Conservation (phyloP, 129 eudicot species). For the Solidago caesia region DNA sequence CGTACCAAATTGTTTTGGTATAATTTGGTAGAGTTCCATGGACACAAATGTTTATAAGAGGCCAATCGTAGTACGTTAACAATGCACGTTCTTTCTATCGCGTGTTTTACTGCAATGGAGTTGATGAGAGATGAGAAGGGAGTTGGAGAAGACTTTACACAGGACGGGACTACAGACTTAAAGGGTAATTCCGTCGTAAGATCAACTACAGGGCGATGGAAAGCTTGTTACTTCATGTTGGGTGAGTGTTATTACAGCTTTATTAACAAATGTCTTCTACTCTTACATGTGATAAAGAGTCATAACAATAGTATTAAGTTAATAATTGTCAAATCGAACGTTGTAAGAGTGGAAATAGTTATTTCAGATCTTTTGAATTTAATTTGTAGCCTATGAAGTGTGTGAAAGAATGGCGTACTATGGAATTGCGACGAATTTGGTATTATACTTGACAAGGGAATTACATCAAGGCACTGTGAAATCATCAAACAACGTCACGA, state of each 20-base stretch:
- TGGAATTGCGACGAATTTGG: conserved; percentile 3
- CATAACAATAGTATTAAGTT: not conserved
- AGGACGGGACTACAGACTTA: conserved; percentile 21
- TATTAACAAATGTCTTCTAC: too few relatives aligned
- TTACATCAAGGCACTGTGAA: conserved; percentile 7
- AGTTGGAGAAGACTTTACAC: conserved; percentile 16
- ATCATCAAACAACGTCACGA: conserved; percentile 2
- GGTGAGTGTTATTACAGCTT: conserved; percentile 14
- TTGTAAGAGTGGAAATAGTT: not conserved
- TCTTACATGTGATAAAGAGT: too few relatives aligned
- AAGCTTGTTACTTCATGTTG: conserved; percentile 26
- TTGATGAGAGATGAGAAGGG: conserved; percentile 10
- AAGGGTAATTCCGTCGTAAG: conserved; percentile 24
- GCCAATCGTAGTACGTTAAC: not conserved
- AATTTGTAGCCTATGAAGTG: not conserved
- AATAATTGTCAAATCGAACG: not conserved
- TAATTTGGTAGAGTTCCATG: conserved; percentile 19
- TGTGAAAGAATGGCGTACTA: conserved; percentile 11
- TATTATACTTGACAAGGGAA: conserved; percentile 6
- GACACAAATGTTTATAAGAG: conserved; percentile 4
- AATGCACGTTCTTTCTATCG: not conserved
- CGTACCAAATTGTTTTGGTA: conserved; percentile 26
- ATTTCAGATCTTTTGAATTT: not conserved
- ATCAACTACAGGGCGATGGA: conserved; percentile 25
- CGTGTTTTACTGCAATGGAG: conserved; percentile 2